Evolutionary conservation across 768 basidiomycete genomes (phyloP), one percentile per base, ranked within the genome.

Genomic region (Lyophyllum decastes): DNA sequence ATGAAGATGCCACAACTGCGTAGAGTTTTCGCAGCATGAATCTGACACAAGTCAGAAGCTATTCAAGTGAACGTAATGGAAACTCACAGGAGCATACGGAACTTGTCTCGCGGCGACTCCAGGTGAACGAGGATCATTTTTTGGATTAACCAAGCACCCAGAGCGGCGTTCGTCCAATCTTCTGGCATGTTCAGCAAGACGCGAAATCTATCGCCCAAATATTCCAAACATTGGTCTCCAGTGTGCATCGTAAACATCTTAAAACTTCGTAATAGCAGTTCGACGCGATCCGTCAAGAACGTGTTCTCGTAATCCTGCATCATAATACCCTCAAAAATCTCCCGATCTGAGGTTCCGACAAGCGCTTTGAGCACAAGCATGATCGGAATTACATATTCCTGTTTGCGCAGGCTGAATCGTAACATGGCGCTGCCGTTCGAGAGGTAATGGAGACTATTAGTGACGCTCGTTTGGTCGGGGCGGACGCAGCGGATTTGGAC

Each of bases 11-110:
- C 7, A 98, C 95, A 17, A 94, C 77, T 1, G 93, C 83, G 66
- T 93, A 98, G 12, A 99, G 79, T 73, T 98, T 99, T 60, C 95
- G 89, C 27, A 98, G 80, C 97, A 98, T 98, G 78, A 95, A 98
- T 35, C 95, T 98, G 66, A 19, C 48, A 22, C 49, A 30, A 25
- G 14, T 63, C 4, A 68, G 53, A 24, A 35, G 43, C 24, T 21
- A 7, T 25, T 25, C 19, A 16, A 6, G 30, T 45, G 54, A 25
- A 52, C 25, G 21, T 19, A 17, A 35, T 25, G 48, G 24, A 19
- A 44, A 82, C 92, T 76, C 68, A 98, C 94, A 98, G 74, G 8
- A 99, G 82, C 86, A 97, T 86, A 40, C 92, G 82, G 74, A 95
- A 98, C 72, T 99, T 99, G 68, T 99, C 97, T 40, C 94, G 80